A percentile compares a stretch with the other conserved stretches of the same genome.
Conservation (phyloP, 106 monocot species). For the Phalaenopsis equestris region DNA sequence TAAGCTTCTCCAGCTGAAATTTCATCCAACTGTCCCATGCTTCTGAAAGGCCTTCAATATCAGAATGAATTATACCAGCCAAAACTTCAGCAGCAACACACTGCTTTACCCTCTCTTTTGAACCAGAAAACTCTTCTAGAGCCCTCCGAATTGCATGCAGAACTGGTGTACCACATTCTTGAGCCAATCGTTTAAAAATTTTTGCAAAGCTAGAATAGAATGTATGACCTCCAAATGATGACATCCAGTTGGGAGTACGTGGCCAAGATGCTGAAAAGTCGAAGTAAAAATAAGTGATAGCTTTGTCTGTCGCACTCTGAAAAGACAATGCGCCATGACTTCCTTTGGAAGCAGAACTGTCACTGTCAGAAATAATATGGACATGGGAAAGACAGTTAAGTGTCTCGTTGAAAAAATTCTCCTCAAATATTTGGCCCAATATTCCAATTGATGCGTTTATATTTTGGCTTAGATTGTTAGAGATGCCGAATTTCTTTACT, state of each 20-base stretch:
- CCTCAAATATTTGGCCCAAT: constrained; percentile 51
- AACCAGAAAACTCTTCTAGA: constrained; percentile 55
- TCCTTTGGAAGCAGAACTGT: constrained; percentile 51
- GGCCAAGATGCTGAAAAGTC: constrained; percentile 97
- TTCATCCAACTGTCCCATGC: constrained; percentile 81
- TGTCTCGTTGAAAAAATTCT: constrained; percentile 64
- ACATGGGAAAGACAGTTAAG: constrained; percentile 87
- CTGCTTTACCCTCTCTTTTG: constrained; percentile 92
- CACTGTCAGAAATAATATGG: constrained; percentile 78
- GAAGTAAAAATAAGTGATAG: constrained; percentile 92
- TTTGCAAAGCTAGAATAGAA: constrained; percentile 93
- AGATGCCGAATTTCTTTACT: constrained; percentile 18
- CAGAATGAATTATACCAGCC: constrained; percentile 94
- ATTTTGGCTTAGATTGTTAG: constrained; percentile 24
- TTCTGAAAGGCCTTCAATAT: constrained; percentile 51
- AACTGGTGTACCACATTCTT: constrained; percentile 80
- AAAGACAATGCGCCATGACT: constrained; percentile 53
- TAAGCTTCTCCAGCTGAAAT: constrained; percentile 61
- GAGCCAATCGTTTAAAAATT: constrained; percentile 76
- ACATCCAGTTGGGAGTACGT: constrained; percentile 89
- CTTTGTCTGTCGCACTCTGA: constrained; percentile 74
- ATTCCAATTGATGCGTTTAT: constrained; percentile 13
- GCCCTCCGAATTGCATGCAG: constrained; percentile 36
- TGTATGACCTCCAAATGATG: constrained; percentile 46
- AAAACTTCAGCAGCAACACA: constrained; percentile 94